phyloP scores from a whole-genome alignment of 805 yeast genomes.

The Saccharomycopsis amapae region DNA sequence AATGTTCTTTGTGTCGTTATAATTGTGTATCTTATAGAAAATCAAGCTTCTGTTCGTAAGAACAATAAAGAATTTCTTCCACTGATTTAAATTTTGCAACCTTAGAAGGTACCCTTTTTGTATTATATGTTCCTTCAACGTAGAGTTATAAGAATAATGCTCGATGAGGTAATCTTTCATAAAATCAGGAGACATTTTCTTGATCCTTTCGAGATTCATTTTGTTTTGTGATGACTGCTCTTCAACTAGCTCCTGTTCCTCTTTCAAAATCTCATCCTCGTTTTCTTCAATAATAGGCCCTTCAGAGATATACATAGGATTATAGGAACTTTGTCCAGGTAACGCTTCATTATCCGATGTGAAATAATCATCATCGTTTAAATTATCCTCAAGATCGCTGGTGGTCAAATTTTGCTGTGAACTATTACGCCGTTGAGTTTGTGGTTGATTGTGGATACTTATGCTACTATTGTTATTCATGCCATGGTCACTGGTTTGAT shows the following conservation, averaged over 20 bases:
- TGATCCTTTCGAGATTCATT: conserved; percentile 18
- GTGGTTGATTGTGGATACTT: not conserved
- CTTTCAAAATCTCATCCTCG: conserved; percentile 17
- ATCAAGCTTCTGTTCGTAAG: conserved; percentile 36
- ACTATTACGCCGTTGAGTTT: not conserved
- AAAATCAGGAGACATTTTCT: conserved; percentile 12
- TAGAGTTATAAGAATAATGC: conserved; percentile 17
- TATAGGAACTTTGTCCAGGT: not conserved
- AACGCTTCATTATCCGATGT: conserved; percentile 21
- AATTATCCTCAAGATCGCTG: not conserved
- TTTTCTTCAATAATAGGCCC: conserved; percentile 22
- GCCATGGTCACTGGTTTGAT: conserved; percentile 12
- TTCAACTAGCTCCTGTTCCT: conserved; percentile 9
- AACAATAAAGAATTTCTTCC: conserved; percentile 39
- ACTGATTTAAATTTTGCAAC: conserved; percentile 39
- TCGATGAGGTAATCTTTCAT: conserved; percentile 21
- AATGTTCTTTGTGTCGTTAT: conserved; percentile 21
- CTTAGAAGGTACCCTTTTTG: conserved; percentile 37
- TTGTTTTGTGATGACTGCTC: conserved; percentile 22
- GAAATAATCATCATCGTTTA: conserved; percentile 16
- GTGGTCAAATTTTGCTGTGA: not conserved
- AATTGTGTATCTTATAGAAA: conserved; percentile 33
- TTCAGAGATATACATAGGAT: conserved; percentile 9
- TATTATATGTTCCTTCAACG: conserved; percentile 31
- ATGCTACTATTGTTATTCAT: conserved; percentile 13